Evolutionary conservation across 2,329 filamentous ascomycete genomes (phyloP).

Genomic region (Fusarium sp.): DNA sequence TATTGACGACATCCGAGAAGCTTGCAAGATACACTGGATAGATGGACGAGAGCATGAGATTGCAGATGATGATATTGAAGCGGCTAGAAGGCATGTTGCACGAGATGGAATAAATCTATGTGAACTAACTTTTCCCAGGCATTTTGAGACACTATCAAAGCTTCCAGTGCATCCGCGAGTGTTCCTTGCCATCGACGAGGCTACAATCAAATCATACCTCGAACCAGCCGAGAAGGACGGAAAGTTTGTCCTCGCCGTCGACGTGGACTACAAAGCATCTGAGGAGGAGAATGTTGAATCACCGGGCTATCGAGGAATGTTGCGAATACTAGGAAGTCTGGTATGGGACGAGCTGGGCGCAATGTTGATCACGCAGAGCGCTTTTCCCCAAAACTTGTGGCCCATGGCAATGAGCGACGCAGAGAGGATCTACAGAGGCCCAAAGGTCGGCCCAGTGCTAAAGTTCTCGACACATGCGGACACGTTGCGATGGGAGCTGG

Average conservation of each 20-base stretch:
- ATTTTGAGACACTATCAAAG: slow-evolving; percentile 7
- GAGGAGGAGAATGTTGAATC: neutral
- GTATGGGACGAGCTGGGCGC: slow-evolving; percentile 43
- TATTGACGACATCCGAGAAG: slow-evolving; percentile 17
- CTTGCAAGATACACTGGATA: slow-evolving; percentile 39
- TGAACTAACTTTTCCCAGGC: slow-evolving; percentile 7
- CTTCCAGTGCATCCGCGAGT: neutral
- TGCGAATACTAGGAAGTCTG: slow-evolving; percentile 40
- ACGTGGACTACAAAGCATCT: neutral
- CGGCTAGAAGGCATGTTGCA: slow-evolving; percentile 34
- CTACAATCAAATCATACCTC: slow-evolving; percentile 43
- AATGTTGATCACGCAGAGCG: slow-evolving; percentile 48
- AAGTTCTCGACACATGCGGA: slow-evolving; percentile 20
- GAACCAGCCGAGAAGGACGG: neutral
- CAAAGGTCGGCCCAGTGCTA: neutral
- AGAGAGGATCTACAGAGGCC: slow-evolving; percentile 31
- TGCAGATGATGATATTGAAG: slow-evolving; percentile 35
- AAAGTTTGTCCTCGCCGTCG: slow-evolving; percentile 39
- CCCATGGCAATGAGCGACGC: slow-evolving; percentile 39
- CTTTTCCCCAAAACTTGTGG: slow-evolving; percentile 33
- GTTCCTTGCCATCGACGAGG: slow-evolving; percentile 42
- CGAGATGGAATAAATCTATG: rapidly evolving
- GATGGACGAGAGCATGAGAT: slow-evolving; percentile 35
- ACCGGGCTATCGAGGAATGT: slow-evolving; percentile 36
- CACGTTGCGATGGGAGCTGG: slow-evolving; percentile 15